Base-by-base conservation (phyloP, 2,329 filamentous ascomycete genomes). In the Pseudogymnoascus sp. region DNA sequence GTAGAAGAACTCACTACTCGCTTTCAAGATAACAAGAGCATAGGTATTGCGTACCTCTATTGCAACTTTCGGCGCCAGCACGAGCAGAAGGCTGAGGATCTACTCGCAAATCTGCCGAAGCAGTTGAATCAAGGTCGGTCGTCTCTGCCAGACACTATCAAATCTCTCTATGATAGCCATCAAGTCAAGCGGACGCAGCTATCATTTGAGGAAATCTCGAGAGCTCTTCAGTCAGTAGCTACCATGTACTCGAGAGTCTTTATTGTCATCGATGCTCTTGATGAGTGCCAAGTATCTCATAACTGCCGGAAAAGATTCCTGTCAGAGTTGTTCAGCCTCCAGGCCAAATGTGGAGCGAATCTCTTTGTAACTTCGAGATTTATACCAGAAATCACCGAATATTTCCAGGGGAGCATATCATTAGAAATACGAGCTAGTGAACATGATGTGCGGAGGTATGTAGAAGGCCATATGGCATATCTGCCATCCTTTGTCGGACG, bases 31-130 rank as follows among this genome's bases (percentile, higher is more conserved):
- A 28, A 64, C 61, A 1, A 14, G 23, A 63, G 21, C 64, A 62
- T 67, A 9, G 70, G 69, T 1, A 65, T 77, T 8, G 71, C 70
- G 2, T 77, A 72, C 31, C 37, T 25, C 3, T 25, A 25, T 6
- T 25, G 23, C 23, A 25, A 25, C 23, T 75, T 73, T 59, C 67
- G 68, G 6, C 63, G 46, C 0, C 66, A 70, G 1, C 66, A 67
- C 1, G 66, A 68, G 1, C 74, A 75, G 38, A 68, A 14, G 3
- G n/a, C 64, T 0, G 34, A 64, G 0, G 62, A 68, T 3, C 60
- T 77, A 0, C 61, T 76, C 0, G 60, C 67, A 1, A 72, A 68
- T 49, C 61, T 77, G 1, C 25, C 75, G 1, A 73, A 73, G 46
- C 76, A 77, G 60, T 69, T 77, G 9, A 14, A 63, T 21, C 40